These are phyloP conservation scores for Venturia pyrina DNA, from an alignment of 2,329 filamentous ascomycete species.

Conservation along the genomic window DNA sequence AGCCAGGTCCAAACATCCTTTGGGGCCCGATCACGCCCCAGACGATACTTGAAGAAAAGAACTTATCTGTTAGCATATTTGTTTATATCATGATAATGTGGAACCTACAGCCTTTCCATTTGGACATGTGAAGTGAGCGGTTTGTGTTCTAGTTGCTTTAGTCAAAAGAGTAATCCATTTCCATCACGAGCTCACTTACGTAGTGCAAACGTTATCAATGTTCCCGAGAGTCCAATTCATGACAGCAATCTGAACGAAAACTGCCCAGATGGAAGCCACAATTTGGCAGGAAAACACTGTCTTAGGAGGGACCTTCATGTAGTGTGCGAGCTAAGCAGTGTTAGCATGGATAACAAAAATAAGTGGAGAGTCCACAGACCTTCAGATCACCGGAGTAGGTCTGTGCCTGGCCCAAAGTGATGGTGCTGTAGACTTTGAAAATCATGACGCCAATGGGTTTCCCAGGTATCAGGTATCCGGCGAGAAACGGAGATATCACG, in stretches of 20 bases:
- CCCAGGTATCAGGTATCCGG: constrained; percentile 40
- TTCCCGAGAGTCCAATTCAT: constrained; percentile 46
- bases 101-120: not conserved
- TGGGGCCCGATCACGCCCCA: constrained; percentile 58
- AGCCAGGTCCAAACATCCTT: constrained; percentile 55
- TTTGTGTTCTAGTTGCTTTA: not conserved
- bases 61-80: constrained; percentile 40
- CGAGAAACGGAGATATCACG: constrained; percentile 38
- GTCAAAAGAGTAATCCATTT: not conserved
- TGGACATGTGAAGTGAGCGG: not conserved
- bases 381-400: constrained; percentile 21
- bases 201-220: constrained; percentile 56
- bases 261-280: constrained; percentile 55
- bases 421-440: constrained; percentile 27
- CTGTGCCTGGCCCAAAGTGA: constrained; percentile 11
- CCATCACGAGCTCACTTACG: constrained; percentile 15
- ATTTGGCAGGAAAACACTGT: constrained; percentile 59
- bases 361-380: constrained; percentile 17
- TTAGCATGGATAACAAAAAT: constrained; percentile 37
- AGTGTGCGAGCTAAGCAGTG: constrained; percentile 42
- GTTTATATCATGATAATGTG: not conserved
- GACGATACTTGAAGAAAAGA: constrained; percentile 57
- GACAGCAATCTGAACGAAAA: constrained; percentile 55
- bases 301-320: constrained; percentile 50
- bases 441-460: constrained; percentile 41